phyloP scores from a whole-genome alignment of 345 rosid species.

The Toxicodendron radicans region DNA sequence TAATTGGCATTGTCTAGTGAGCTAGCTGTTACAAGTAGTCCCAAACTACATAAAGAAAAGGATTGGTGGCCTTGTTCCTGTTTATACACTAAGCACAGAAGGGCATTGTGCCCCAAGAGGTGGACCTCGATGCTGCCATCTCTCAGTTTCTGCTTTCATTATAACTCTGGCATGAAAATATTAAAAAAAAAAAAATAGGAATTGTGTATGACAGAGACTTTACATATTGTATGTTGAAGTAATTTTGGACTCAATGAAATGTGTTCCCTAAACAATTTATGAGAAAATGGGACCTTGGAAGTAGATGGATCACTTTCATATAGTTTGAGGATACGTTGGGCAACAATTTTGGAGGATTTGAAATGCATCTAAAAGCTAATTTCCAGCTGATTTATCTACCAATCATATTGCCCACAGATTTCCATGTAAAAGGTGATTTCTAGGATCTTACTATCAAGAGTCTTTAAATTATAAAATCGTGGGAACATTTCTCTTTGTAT shows the following conservation, averaged over 20 bases:
- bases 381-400: not conserved
- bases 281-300: constrained; percentile 16
- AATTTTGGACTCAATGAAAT: constrained; percentile 6
- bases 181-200: not conserved
- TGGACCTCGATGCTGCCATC: constrained; percentile 17
- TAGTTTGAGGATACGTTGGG: not conserved
- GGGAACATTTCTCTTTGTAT: too few relatives aligned
- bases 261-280: constrained; percentile 1
- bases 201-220: constrained; percentile 14
- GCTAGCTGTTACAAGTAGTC: constrained; percentile 7
- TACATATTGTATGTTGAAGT: constrained; percentile 10
- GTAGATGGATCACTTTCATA: constrained; percentile 13
- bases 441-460: too few relatives aligned
- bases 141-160: not conserved
- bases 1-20: constrained; percentile 6
- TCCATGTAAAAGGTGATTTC: not conserved
- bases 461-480: too few relatives aligned
- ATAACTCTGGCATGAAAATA: not conserved
- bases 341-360: not conserved
- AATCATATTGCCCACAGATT: not conserved
- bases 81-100: not conserved
- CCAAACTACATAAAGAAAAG: not conserved
- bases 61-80: not conserved
- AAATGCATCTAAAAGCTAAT: not conserved
- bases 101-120: not conserved